Percentiles rank a stretch among this genome's conserved stretches.
Evolutionary conservation across 176 grass and related monocot genomes (phyloP).

Genomic region (Elymus sibiricus): DNA sequence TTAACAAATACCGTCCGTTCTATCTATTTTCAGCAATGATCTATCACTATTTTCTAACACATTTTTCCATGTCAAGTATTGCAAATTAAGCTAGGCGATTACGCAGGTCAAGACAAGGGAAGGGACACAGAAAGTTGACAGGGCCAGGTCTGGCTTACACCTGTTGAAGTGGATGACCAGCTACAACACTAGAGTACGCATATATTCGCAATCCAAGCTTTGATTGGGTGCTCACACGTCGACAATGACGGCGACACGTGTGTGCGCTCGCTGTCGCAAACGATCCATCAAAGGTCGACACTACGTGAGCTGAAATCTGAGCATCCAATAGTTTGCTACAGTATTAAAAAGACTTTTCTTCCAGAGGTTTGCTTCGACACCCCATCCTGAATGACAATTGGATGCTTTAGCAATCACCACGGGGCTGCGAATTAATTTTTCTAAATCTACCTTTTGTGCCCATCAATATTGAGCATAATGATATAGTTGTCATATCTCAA

Average conservation of each 20-base stretch:
- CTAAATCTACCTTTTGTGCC: too few relatives aligned
- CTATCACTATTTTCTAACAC: background rate
- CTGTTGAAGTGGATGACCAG: slow-evolving; percentile 18
- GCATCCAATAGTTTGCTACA: background rate
- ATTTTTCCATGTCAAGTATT: background rate
- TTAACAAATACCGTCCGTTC: too few relatives aligned
- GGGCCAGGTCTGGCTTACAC: background rate
- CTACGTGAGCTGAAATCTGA: background rate
- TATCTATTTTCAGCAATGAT: background rate
- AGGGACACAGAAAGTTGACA: slow-evolving; percentile 11
- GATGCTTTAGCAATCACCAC: background rate
- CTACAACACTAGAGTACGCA: slow-evolving; percentile 12
- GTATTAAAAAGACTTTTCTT: background rate
- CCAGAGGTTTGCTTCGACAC: too few relatives aligned
- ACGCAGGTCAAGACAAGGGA: background rate
- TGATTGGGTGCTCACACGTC: background rate
- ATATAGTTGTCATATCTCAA: background rate
- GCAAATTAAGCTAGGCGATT: background rate
- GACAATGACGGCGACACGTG: slow-evolving; percentile 22
- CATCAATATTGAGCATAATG: background rate
- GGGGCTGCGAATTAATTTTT: too few relatives aligned
- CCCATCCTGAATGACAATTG: background rate
- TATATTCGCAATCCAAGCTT: slow-evolving; percentile 2
- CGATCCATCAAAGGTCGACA: background rate
- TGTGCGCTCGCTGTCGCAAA: background rate